Conservation (phyloP, 305 asterid species). For the Fraxinus platypoda region DNA sequence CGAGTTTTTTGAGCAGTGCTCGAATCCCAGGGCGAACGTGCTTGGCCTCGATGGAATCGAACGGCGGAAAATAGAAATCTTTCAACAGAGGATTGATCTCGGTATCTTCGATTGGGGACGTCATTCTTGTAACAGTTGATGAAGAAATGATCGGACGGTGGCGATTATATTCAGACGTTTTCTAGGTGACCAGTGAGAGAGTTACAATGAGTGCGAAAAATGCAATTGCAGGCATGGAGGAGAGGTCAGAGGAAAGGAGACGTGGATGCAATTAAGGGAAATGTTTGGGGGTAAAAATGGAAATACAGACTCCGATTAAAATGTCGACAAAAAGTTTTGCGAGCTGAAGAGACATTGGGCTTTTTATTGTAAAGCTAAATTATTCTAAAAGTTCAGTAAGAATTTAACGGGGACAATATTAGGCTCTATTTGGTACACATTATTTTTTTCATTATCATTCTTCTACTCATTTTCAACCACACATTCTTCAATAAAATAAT, state of each 20-base stretch:
- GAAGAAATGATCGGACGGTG: constrained; percentile 45
- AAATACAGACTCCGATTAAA: background rate
- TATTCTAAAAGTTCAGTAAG: too few relatives aligned
- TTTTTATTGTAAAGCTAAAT: background rate
- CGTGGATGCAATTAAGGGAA: constrained; percentile 54
- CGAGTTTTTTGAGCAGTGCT: constrained; percentile 65
- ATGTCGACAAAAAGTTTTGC: too few relatives aligned
- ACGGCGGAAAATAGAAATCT: constrained; percentile 87
- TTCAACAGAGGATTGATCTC: constrained; percentile 59
- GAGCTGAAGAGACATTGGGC: too few relatives aligned
- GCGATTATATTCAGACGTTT: constrained; percentile 17
- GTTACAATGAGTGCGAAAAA: constrained; percentile 26
- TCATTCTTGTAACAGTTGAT: constrained; percentile 11
- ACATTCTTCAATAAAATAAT: too few relatives aligned
- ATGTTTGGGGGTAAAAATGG: constrained; percentile 29
- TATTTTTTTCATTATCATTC: too few relatives aligned
- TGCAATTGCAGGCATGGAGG: constrained; percentile 54
- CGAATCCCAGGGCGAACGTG: constrained; percentile 94
- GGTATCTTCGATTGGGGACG: constrained; percentile 32
- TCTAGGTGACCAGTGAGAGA: constrained; percentile 28
- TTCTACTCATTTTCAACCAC: too few relatives aligned
- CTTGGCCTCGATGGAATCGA: constrained; percentile 60
- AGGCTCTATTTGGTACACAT: too few relatives aligned
- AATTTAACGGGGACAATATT: too few relatives aligned
- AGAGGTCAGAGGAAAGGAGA: constrained; percentile 78